Base-by-base conservation (phyloP, 306 rosid species). In the Quillaja saponaria region DNA sequence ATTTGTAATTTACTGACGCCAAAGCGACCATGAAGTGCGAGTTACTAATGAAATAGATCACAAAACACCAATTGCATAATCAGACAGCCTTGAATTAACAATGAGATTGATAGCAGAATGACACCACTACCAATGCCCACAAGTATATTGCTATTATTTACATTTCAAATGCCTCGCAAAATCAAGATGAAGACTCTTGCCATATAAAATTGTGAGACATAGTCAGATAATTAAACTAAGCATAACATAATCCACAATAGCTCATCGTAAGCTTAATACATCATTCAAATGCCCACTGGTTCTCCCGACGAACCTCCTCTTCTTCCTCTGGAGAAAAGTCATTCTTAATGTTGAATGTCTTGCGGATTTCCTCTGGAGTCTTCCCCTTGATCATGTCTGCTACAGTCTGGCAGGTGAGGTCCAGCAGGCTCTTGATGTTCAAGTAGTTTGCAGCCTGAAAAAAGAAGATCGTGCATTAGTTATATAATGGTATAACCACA, bases 361-460 rank as follows among this genome's bases (percentile, higher is more conserved):
- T 80, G 25, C 88, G 73, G 34, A 87, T 81, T 59, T 81, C 88
- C 71, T 87, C 90, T 0, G 90, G 88, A 0, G 85, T 82, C 79
- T 80, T 87, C 4, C 88, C 95, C 75, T 82, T 87, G 66, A 87
- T 82, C 88, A 84, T 84, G 47, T 87, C 83, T 0, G 91, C 95
- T 2, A 84, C 86, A 3, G 88, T 80, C 61, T 75, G 87, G 71
- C 90, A 84, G 5, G 87, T 80, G 58, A 84, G 73, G 74, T 87
- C 91, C 62, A 82, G 66, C 58, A 84, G 81, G 76, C 61, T 76
- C 85, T 87, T 82, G 76, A 82, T 82, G 75, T 84, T 68, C 88
- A 87, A 59, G 73, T 80, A 84, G 67, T 87, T 87, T 2, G 91
- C 95, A 49, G 91, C 90, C 91, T 87, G 71, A 3, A 57, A 8